Evolutionary conservation across 31 red algal genomes (phyloP).

Genomic region (Endocladia muricata): DNA sequence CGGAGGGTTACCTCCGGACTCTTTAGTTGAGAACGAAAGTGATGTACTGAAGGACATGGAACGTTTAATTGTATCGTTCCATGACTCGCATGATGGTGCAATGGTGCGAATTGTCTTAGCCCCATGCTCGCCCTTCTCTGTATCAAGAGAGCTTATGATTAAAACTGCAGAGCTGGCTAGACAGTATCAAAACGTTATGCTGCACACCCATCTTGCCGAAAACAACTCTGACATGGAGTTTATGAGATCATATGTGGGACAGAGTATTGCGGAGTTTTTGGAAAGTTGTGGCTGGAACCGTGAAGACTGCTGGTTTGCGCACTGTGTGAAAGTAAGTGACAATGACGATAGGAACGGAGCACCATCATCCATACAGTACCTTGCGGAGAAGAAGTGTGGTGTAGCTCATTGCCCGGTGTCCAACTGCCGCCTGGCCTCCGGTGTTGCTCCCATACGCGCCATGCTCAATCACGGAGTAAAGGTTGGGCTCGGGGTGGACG

Average conservation of each 20-base stretch:
- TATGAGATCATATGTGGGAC: slow-evolving; percentile 39
- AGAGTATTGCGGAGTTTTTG: slow-evolving; percentile 36
- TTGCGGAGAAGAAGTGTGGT: slow-evolving; percentile 31
- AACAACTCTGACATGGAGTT: slow-evolving; percentile 41
- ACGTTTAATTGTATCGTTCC: slow-evolving; percentile 32
- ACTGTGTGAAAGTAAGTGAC: slow-evolving; percentile 36
- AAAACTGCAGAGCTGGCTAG: slow-evolving; percentile 35
- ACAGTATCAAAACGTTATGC: slow-evolving; percentile 34
- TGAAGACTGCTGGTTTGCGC: slow-evolving; percentile 55
- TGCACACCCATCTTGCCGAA: slow-evolving; percentile 68
- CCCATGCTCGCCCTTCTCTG: slow-evolving; percentile 59
- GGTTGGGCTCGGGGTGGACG: slow-evolving; percentile 60
- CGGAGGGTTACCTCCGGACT: slow-evolving; percentile 61
- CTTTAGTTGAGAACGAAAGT: slow-evolving; percentile 26
- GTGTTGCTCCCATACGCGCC: slow-evolving; percentile 34
- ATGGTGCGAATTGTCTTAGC: slow-evolving; percentile 64
- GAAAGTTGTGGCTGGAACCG: slow-evolving; percentile 54
- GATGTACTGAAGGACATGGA: slow-evolving; percentile 41
- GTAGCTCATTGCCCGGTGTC: slow-evolving; percentile 66
- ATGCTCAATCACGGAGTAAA: slow-evolving; percentile 30
- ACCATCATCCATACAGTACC: slow-evolving; percentile 25
- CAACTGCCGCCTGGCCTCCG: slow-evolving; percentile 59
- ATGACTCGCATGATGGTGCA: slow-evolving; percentile 49
- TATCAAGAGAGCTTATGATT: slow-evolving; percentile 41
- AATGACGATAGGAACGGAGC: slow-evolving; percentile 22